Evolutionary conservation across 1,284 basidiomycete genomes (phyloP), one percentile per base, ranked within the genome.

Genomic region (Austroboletus rostrupii): DNA sequence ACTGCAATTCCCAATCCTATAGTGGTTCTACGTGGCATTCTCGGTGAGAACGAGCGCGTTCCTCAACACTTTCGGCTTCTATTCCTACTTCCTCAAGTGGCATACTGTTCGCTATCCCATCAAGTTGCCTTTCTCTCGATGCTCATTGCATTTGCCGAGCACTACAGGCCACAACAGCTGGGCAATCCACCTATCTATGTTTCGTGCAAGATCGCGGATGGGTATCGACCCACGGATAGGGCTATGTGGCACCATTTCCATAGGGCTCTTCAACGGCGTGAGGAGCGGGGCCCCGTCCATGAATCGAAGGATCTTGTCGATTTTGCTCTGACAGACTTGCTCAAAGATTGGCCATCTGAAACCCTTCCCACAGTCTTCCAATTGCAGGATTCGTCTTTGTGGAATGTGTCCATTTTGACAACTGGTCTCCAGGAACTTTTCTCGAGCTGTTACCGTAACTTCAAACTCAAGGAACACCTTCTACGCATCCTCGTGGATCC

Each of bases 371-470:
- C 40, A 7, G 9, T 28, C 23, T 14, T 12, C 0, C 9, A 13
- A 13, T 5, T 26, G 12, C 14, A 40, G 10, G 3, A 6, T 19
- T 37, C 35, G 17, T 9, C n/a, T 9, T 10, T 28, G 21, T 45
- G 9, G n/a, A 26, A 45, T 14, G 17, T 28, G 9, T 13, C 8
- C 20, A 21, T 7, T 20, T 26, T 45, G 19, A 31, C 17, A 16
- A 5, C 36, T 26, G 38, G 14, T 19, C 23, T 45, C 26, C 35
- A 38, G 19, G 12, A 31, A 17, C 1, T 13, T 41, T 50, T 42
- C 46, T 61, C 33, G n/a, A 43, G 36, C 19, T 29, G 43, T n/a
- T 35, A 11, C n/a, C 40, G 16, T 5, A 37, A 44, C 16, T 29
- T n/a, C 40, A 41, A 12, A 3, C n/a, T 41, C 9, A 41, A 41